Base-by-base conservation (phyloP, 352 stramenopile species). In the Phytophthora pistaciae region DNA sequence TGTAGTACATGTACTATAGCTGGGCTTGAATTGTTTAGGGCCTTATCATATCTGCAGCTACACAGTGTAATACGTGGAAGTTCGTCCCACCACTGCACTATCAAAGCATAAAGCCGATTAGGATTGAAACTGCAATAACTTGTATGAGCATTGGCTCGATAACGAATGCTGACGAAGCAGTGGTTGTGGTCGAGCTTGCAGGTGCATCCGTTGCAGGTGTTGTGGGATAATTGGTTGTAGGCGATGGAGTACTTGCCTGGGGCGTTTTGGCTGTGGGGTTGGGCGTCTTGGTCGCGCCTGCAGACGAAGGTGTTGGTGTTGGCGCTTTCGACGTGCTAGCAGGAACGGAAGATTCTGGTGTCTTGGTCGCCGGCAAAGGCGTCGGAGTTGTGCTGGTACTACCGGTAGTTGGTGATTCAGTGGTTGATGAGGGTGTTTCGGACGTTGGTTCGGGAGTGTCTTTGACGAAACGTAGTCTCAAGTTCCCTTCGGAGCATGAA, bases 331-430 rank as follows among this genome's bases (percentile, higher is more conserved):
- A 29, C 14, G 48, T 54, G 9, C n/a, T 31, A 13, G 3, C n/a
- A 54, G 48, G 11, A 29, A 33, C 29, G 29, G 29, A 33, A 33
- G 36, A 11, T 44, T 49, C 16, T 18, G 48, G 20, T 11, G 48
- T 18, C 11, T 54, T 54, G 48, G 20, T 54, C 11, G n/a, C 20
- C 7, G 48, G 9, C 1, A 11, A 54, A 54, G 48, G 48, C 10
- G 48, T 54, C 20, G 48, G 20, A 27, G 48, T 54, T 54, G 48
- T 54, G 20, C n/a, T 54, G 8, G 48, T 29, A 29, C 42, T 49
- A 33, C 29, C 29, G 29, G 29, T 33, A 7, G 36, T 44, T n/a
- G 36, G 5, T 44, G 36, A 29, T 16, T 54, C 21, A 18, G 8
- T 54, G 9, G 11, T 31, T 3, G 48, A 33, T 6, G 29, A 33